Evolutionary conservation across 2,329 filamentous ascomycete genomes (phyloP).

Genomic region (Fusarium virguliforme): DNA sequence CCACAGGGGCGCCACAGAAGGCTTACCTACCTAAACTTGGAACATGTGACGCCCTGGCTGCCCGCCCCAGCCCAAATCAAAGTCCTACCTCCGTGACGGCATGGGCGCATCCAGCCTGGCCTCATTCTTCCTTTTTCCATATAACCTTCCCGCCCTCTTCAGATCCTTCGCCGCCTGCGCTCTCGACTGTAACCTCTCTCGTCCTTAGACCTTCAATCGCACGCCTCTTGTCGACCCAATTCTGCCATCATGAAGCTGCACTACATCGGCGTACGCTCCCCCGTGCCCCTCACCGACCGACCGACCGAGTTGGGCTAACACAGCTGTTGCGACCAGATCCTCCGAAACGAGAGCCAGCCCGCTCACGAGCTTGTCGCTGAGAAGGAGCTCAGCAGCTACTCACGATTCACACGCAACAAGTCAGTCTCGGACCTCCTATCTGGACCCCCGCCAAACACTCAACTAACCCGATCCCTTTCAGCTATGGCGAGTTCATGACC

Average conservation of each 20-base stretch:
- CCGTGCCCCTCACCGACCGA: constrained; percentile 50
- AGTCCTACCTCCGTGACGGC: constrained; percentile 41
- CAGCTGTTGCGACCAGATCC: constrained; percentile 70
- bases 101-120: constrained; percentile 35
- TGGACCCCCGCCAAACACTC: constrained; percentile 10
- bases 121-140: constrained; percentile 29
- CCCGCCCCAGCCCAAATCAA: constrained; percentile 17
- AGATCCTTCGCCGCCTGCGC: constrained; percentile 3
- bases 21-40: constrained; percentile 35
- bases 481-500: constrained; percentile 79
- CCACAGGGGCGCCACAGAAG: constrained; percentile 35
- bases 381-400: constrained; percentile 84
- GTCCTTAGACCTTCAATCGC: constrained; percentile 7
- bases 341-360: constrained; percentile 84
- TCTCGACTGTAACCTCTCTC: constrained; percentile 5
- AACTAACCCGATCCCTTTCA: constrained; percentile 44
- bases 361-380: constrained; percentile 83
- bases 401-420: constrained; percentile 83
- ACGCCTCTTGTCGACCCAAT: constrained; percentile 12
- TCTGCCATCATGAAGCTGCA: constrained; percentile 82
- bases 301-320: constrained; percentile 47
- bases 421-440: constrained; percentile 57
- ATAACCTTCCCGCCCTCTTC: constrained; percentile 11
- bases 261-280: constrained; percentile 83
- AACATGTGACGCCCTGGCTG: constrained; percentile 49